Percentiles rank a stretch among this genome's conserved stretches.
Conservation (phyloP, 129 eudicot genomes). For the Erigeron canadensis region DNA sequence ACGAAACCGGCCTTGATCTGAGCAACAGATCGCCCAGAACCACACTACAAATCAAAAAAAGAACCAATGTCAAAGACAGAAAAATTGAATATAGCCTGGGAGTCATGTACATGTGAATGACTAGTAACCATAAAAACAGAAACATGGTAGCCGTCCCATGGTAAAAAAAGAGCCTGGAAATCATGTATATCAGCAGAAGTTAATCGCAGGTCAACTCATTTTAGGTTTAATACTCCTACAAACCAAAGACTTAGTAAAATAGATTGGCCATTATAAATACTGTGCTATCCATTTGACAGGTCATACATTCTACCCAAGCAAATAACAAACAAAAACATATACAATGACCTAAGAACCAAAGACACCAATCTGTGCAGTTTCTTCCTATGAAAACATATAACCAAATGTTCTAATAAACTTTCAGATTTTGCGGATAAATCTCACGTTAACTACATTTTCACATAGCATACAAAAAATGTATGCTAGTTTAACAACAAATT, state of each 20-base stretch:
- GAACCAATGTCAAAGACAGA: conserved; percentile 10
- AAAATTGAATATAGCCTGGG: not conserved
- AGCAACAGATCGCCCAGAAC: conserved; percentile 44
- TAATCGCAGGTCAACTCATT: not conserved
- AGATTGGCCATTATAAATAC: not conserved
- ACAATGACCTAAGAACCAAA: not conserved
- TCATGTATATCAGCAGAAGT: not conserved
- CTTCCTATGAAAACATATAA: not conserved
- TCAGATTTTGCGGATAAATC: not conserved
- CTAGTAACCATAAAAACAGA: too few relatives aligned
- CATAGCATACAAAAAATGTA: not conserved
- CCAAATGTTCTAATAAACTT: not conserved
- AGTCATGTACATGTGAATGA: too few relatives aligned
- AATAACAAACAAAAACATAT: not conserved
- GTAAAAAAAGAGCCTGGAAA: not conserved
- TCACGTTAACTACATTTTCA: not conserved
- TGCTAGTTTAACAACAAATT: not conserved
- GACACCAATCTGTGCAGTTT: not conserved
- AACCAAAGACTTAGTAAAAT: not conserved
- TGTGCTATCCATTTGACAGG: not conserved
- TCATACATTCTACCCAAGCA: conserved; percentile 9
- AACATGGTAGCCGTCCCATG: too few relatives aligned
- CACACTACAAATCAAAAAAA: conserved; percentile 22
- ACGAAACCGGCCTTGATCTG: conserved; percentile 43
- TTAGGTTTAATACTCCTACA: not conserved